phyloP scores from a whole-genome alignment of 257 asterid species.

The Agastache rugosa region DNA sequence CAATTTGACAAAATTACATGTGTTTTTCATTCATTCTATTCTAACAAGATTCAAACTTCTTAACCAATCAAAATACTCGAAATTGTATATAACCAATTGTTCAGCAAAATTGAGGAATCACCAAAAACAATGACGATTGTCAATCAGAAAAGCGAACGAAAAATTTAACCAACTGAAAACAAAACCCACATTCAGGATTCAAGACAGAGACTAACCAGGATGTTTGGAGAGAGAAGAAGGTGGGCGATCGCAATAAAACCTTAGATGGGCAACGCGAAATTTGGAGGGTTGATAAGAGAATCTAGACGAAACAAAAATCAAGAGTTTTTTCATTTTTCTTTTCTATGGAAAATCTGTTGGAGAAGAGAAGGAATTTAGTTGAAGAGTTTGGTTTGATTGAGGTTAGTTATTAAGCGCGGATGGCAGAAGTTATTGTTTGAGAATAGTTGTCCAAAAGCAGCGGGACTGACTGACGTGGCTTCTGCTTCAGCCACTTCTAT shows the following conservation, averaged over 20 bases:
- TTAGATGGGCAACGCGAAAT: slow-evolving; percentile 39
- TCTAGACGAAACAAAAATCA: slow-evolving; percentile 44
- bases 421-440: neutral
- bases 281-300: slow-evolving; percentile 43
- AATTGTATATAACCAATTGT: slow-evolving; percentile 7
- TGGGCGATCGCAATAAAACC: slow-evolving; percentile 59
- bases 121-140: neutral
- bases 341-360: neutral
- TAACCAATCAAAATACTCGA: slow-evolving; percentile 14
- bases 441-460: neutral
- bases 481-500: slow-evolving; percentile 5
- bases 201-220: slow-evolving; percentile 57
- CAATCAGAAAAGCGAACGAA: slow-evolving; percentile 10
- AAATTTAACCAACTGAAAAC: neutral
- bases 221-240: slow-evolving; percentile 50
- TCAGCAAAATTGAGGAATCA: neutral
- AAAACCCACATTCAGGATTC: slow-evolving; percentile 17
- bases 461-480: slow-evolving; percentile 44
- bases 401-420: slow-evolving; percentile 27
- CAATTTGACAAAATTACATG: neutral
- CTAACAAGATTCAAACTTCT: neutral
- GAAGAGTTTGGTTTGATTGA: slow-evolving; percentile 8
- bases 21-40: neutral
- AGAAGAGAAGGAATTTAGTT: slow-evolving; percentile 20
- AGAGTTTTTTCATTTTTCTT: slow-evolving; percentile 50